Percentiles rank a stretch among this genome's conserved stretches.
Evolutionary conservation across 176 grass and related monocot species (phyloP).

Genomic region (Rhynchospora breviuscula): DNA sequence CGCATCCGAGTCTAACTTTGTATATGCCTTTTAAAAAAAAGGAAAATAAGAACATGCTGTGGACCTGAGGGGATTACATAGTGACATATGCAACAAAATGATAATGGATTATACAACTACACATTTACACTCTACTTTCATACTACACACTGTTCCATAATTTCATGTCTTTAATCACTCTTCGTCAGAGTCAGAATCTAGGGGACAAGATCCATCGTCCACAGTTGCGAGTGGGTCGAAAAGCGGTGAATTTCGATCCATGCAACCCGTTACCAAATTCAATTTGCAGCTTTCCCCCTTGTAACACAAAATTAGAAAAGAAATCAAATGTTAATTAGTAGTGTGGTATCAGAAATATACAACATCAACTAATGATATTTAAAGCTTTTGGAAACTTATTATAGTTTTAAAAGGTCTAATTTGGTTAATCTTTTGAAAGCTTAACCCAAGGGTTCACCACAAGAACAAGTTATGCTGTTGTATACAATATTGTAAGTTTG

Average conservation of each 20-base stretch:
- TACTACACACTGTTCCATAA: not conserved
- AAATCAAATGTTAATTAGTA: not conserved
- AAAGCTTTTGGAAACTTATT: too few species aligned
- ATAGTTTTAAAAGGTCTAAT: not conserved
- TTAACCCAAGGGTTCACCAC: not conserved
- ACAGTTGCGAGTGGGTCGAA: constrained; percentile 64
- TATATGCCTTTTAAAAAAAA: not conserved
- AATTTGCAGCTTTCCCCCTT: constrained; percentile 86
- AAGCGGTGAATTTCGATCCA: constrained; percentile 58
- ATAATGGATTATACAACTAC: not conserved
- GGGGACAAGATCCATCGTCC: constrained; percentile 66
- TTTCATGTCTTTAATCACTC: not conserved
- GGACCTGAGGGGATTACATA: not conserved
- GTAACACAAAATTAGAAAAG: not conserved
- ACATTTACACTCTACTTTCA: not conserved
- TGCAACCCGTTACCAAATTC: constrained; percentile 75
- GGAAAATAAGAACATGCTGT: not conserved
- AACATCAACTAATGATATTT: not conserved
- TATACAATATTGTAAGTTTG: not conserved
- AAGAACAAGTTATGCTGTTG: not conserved
- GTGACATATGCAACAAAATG: not conserved
- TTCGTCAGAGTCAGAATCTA: constrained; percentile 47
- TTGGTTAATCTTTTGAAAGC: not conserved
- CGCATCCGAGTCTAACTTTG: not conserved
- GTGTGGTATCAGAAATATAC: not conserved